Base-by-base conservation (phyloP, 176 grass and related monocot species). In the Eleusine coracana region DNA sequence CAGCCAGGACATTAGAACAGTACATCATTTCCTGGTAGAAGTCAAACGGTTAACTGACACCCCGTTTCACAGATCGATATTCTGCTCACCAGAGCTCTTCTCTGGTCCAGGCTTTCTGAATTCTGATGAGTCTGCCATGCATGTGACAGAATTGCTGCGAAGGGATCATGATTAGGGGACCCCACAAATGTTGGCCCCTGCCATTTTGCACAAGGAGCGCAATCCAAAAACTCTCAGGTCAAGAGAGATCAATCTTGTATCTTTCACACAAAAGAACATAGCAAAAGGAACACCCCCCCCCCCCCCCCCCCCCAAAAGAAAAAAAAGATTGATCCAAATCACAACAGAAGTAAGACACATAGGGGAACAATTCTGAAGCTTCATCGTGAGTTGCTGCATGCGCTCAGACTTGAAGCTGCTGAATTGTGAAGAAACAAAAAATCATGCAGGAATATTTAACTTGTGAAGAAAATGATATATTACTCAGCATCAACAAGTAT, bases 61-160 rank as follows among this genome's bases (percentile, higher is more conserved):
- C 73, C 71, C 73, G 39, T 58, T 86, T 86, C 83, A 67, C 72
- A 76, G 52, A 29, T 89, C 68, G 20, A 77, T 82, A 86, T 82
- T 80, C 76, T 75, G 46, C 61, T 71, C 58, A 63, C 10, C 52
- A 81, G 45, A 56, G 72, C 56, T 82, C 73, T 85, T 82, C 51
- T 50, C 73, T 78, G 73, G 70, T 81, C 87, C 78, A 73, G 78
- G 50, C 66, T 51, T 85, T 73, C 67, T 86, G 83, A 82, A 72
- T 82, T 73, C 73, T 89, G 83, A 60, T 89, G 88, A 60, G 54
- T 39, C 70, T 90, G 73, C 16, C 83, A 82, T 77, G 79, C 83
- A 86, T 78, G 83, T 90, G 66, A 90, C 65, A 60, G 67, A 85
- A 61, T 60, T 55, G 38, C 83, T 78, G 83, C 83, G 63, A 68